Evolutionary conservation across 768 basidiomycete genomes (phyloP).

Genomic region (Suillus lakei): DNA sequence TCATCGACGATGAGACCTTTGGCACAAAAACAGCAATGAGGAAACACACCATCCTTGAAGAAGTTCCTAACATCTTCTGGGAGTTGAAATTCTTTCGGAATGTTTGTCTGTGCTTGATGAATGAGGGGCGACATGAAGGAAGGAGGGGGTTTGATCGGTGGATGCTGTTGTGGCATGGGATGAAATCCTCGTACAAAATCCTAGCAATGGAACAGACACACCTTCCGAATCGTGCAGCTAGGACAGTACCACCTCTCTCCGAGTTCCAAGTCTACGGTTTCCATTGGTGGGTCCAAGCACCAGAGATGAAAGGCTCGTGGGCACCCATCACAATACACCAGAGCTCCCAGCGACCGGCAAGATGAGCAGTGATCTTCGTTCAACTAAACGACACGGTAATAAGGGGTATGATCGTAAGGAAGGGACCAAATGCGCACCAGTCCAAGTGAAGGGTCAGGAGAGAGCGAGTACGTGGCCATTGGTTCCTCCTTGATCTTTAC

Average conservation of each 20-base stretch:
- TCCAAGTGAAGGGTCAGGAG: slow-evolving; percentile 38
- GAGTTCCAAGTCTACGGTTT: slow-evolving; percentile 77
- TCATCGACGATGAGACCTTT: slow-evolving; percentile 10
- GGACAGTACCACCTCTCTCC: slow-evolving; percentile 82
- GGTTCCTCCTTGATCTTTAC: slow-evolving; percentile 54
- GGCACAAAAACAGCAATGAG: slow-evolving; percentile 19
- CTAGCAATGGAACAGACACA: slow-evolving; percentile 35
- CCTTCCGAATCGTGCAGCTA: slow-evolving; percentile 68
- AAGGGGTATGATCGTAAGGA: slow-evolving; percentile 19
- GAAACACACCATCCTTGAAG: slow-evolving; percentile 82
- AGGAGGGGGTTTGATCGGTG: slow-evolving; percentile 66
- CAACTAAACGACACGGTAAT: slow-evolving; percentile 36
- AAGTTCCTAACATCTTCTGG: slow-evolving; percentile 82
- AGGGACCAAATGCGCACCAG: slow-evolving; percentile 37
- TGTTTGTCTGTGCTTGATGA: slow-evolving; percentile 64
- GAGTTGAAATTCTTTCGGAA: slow-evolving; percentile 84
- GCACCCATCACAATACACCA: slow-evolving; percentile 98
- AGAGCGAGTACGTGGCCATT: slow-evolving; percentile 37
- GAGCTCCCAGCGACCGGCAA: slow-evolving; percentile 78
- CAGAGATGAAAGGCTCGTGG: slow-evolving; percentile 94
- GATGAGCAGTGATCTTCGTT: slow-evolving; percentile 90
- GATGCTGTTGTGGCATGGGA: slow-evolving; percentile 50
- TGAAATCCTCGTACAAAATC: slow-evolving; percentile 3
- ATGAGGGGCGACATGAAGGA: slow-evolving; percentile 77
- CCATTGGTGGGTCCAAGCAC: slow-evolving; percentile 96